A percentile compares a stretch with the other conserved stretches of the same genome.
Evolutionary conservation across 306 rosid species (phyloP).

Genomic region (Vachellia collinsii): DNA sequence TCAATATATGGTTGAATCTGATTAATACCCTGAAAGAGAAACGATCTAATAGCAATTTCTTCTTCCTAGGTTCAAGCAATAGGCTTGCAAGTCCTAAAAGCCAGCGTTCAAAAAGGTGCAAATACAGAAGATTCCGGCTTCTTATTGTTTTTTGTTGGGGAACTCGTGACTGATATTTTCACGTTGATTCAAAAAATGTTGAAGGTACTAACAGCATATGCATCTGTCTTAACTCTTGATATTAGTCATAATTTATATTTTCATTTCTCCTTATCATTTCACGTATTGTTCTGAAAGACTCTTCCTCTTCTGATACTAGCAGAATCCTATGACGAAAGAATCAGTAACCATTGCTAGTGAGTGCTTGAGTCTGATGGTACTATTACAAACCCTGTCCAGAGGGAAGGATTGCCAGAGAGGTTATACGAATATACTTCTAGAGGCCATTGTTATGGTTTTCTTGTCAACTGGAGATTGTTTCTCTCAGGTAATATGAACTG

Average conservation of each 20-base stretch:
- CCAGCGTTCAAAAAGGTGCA: constrained; percentile 60
- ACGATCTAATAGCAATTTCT: constrained; percentile 40
- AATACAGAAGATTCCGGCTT: constrained; percentile 60
- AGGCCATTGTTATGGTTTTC: constrained; percentile 74
- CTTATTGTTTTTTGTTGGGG: constrained; percentile 74
- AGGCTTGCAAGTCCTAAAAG: constrained; percentile 83
- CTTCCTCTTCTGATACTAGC: constrained; percentile 41
- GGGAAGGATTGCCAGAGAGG: constrained; percentile 64
- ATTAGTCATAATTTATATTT: constrained; percentile 20
- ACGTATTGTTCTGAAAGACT: constrained; percentile 39
- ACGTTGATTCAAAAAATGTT: constrained; percentile 57
- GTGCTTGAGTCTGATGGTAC: constrained; percentile 77
- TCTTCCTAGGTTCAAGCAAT: constrained; percentile 71
- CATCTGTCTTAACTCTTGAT: constrained; percentile 21
- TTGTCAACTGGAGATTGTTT: constrained; percentile 59
- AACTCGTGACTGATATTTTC: constrained; percentile 64
- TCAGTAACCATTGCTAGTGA: constrained; percentile 69
- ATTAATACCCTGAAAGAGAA: constrained; percentile 36
- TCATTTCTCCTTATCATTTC: constrained; percentile 25
- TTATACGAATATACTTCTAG: constrained; percentile 72
- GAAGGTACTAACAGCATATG: constrained; percentile 56
- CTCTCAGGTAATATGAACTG: constrained; percentile 60
- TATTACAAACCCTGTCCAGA: constrained; percentile 74
- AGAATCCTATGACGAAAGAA: constrained; percentile 77
- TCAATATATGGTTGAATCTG: constrained; percentile 31